Evolutionary conservation across 768 basidiomycete genomes (phyloP), one percentile per base, ranked within the genome.

Genomic region (Gloeophyllum trabeum): DNA sequence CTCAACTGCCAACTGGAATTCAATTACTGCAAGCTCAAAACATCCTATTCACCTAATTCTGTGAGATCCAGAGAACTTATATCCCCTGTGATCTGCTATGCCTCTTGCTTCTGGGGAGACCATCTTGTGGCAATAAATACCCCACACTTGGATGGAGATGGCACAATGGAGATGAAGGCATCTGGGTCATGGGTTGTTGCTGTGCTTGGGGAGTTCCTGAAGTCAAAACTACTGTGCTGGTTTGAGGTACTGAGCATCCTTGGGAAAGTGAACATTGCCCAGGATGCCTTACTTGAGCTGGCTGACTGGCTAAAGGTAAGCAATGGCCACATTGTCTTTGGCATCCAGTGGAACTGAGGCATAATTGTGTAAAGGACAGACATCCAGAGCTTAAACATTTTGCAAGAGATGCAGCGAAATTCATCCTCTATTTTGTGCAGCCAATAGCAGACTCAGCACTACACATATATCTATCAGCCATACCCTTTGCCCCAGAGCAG

Each of bases 391-490:
- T 32, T 7, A 5, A 6, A 19, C 4, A 10, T 4, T 43, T 40
- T 19, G 43, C 21, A 4, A 30, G 35, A 20, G 53, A 56, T 40
- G 24, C 38, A 1, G 22, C 21, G 2, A 36, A 35, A 19, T 54
- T 54, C 35, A 42, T 54, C 12, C 16, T 26, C 16, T 26, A 38
- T 4, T 56, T 56, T 24, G 36, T 10, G 13, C 24, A n/a, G 25
- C 22, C 43, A 2, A 51, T 54, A 14, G 6, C 41, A 18, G 44
- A 52, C 19, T 51, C 47, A 46, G 47, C 43, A 3, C 55, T 51
- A 1, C 55, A 57, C 32, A 47, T 57, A 14, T 56, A 56, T 45
- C n/a, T 56, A n/a, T 56, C 55, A 16, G 55, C 50, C 3, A 34
- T 58, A 10, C 51, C 55, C 21, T 54, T 58, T 39, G 26, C 47